These are phyloP conservation scores for Nakaseomyces nivariensis DNA, from an alignment of 1,139 yeast genomes.

Conservation along the genomic window DNA sequence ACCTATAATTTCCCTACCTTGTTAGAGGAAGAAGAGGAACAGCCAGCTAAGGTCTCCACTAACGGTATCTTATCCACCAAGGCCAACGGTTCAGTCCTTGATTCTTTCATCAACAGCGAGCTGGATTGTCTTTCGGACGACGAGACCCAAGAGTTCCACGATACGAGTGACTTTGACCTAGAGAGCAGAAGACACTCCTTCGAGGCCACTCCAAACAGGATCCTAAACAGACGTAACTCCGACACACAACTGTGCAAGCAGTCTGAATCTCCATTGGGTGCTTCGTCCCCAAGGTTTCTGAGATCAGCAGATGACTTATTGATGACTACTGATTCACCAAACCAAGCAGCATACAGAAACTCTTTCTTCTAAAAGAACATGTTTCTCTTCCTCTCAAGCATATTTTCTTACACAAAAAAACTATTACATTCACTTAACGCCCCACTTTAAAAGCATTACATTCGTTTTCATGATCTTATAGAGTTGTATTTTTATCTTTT, in stretches of 20 bases:
- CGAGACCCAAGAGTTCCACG: background rate
- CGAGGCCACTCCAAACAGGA: background rate
- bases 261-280: background rate
- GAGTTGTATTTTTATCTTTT: background rate
- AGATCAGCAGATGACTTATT: conserved; percentile 1
- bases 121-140: background rate
- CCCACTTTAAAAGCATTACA: background rate
- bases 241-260: background rate
- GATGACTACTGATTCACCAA: background rate
- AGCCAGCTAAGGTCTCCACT: background rate
- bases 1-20: conserved; percentile 25
- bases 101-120: background rate
- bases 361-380: background rate
- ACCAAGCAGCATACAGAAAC: background rate
- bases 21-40: conserved; percentile 13
- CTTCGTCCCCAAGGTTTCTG: background rate
- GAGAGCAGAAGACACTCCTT: conserved; percentile 1
- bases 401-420: background rate
- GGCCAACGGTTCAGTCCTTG: background rate
- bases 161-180: background rate
- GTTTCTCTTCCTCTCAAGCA: background rate
- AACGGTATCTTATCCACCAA: background rate
- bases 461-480: conserved; percentile 2
- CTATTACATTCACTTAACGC: background rate
- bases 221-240: background rate